Evolutionary conservation across 2,329 filamentous ascomycete species (phyloP).

Genomic region (Pseudocercospora macadamiae): DNA sequence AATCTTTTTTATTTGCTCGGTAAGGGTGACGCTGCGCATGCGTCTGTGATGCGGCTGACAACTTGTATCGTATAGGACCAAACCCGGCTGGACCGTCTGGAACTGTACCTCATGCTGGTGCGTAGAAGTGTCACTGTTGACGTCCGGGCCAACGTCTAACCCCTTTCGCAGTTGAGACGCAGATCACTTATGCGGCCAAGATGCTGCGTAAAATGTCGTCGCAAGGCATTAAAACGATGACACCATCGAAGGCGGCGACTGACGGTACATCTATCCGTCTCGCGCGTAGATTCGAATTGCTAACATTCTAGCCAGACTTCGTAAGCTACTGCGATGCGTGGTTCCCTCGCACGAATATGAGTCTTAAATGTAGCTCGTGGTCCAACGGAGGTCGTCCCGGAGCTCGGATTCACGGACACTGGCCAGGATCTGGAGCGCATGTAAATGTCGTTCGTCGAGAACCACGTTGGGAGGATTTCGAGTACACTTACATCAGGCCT

Average conservation of each 20-base stretch:
- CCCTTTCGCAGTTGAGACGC: constrained; percentile 58
- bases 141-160: constrained; percentile 2
- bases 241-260: constrained; percentile 60
- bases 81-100: constrained; percentile 27
- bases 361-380: constrained; percentile 70
- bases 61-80: constrained; percentile 16
- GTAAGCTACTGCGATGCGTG: constrained; percentile 46
- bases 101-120: constrained; percentile 48
- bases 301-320: constrained; percentile 14
- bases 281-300: neutral
- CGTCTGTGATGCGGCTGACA: neutral
- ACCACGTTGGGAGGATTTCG: constrained; percentile 63
- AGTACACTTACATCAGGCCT: constrained; percentile 53
- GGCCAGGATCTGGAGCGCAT: constrained; percentile 69
- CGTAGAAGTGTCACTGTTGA: neutral
- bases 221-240: constrained; percentile 67
- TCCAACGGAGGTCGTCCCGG: constrained; percentile 69
- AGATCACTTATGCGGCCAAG: constrained; percentile 67
- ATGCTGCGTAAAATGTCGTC: constrained; percentile 61
- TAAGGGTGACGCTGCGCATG: constrained; percentile 3
- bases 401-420: constrained; percentile 67
- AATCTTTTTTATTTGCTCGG: constrained; percentile 33
- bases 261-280: constrained; percentile 40
- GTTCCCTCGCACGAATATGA: constrained; percentile 57
- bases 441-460: constrained; percentile 60